A percentile compares a stretch with the other conserved stretches of the same genome.
Conservation (phyloP, 2,329 filamentous ascomycete species). For the Sphaerulina populicola region DNA sequence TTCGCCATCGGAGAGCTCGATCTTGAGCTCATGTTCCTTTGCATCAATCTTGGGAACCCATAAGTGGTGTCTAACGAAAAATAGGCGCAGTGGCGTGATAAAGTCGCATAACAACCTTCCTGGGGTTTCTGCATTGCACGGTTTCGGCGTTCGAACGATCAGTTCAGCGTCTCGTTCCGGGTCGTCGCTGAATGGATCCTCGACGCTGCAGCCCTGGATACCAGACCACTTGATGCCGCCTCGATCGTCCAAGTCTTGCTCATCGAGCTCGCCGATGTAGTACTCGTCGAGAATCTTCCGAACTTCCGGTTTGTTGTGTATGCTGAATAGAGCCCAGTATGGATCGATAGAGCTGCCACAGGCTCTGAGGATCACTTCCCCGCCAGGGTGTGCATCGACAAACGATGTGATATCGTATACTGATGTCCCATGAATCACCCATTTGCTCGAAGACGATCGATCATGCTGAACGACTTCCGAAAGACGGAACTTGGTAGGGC, state of each 20-base stretch:
- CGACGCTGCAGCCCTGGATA: constrained; percentile 39
- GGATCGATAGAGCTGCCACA: constrained; percentile 57
- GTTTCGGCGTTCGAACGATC: constrained; percentile 47
- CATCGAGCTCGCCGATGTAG: constrained; percentile 54
- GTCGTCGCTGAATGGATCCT: constrained; percentile 53
- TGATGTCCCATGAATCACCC: constrained; percentile 56
- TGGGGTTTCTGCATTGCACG: constrained; percentile 56
- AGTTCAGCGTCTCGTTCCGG: constrained; percentile 47
- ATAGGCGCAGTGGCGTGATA: constrained; percentile 48
- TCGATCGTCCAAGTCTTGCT: constrained; percentile 51
- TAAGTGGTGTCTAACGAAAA: constrained; percentile 57
- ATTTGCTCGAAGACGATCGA: constrained; percentile 45
- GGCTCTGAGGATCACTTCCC: constrained; percentile 58
- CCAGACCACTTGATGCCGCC: constrained; percentile 31
- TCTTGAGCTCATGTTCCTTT: constrained; percentile 42
- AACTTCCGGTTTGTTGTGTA: constrained; percentile 58
- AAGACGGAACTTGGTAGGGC: constrained; percentile 17
- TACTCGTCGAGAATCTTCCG: constrained; percentile 56
- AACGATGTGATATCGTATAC: constrained; percentile 66
- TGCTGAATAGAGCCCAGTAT: constrained; percentile 63
- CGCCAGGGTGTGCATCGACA: constrained; percentile 57
- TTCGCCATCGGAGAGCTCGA: constrained; percentile 51
- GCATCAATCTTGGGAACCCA: constrained; percentile 50
- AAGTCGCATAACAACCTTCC: constrained; percentile 44
- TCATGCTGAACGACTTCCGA: constrained; percentile 32